Evolutionary conservation across 1,139 yeast genomes (phyloP).

Genomic region (Suhomyces terraborum): DNA sequence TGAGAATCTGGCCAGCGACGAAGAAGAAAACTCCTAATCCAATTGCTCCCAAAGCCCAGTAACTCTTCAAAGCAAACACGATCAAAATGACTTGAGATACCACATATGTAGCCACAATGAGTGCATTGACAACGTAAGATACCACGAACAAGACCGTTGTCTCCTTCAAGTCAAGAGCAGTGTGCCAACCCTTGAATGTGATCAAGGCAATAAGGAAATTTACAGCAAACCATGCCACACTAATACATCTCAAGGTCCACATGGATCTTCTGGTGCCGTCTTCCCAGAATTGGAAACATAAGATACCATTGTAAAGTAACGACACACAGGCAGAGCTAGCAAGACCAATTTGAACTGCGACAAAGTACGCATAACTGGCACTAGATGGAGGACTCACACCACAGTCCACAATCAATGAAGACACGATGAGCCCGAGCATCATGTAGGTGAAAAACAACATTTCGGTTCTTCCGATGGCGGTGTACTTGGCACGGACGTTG

Average conservation of each 20-base stretch:
- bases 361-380: conserved; percentile 74
- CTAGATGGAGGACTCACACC: conserved; percentile 92
- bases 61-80: conserved; percentile 64
- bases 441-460: conserved; percentile 74
- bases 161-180: conserved; percentile 40
- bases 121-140: conserved; percentile 68
- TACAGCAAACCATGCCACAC: conserved; percentile 55
- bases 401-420: conserved; percentile 79
- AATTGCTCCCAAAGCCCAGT: conserved; percentile 89
- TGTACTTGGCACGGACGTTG: conserved; percentile 78
- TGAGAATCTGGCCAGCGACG: conserved; percentile 73
- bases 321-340: conserved; percentile 71
- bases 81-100: conserved; percentile 74
- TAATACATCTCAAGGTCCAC: conserved; percentile 52
- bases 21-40: conserved; percentile 71
- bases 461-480: conserved; percentile 91
- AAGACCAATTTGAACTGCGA: conserved; percentile 74
- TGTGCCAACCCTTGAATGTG: conserved; percentile 73
- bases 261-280: conserved; percentile 78
- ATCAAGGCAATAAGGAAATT: conserved; percentile 68
- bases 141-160: conserved; percentile 70
- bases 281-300: conserved; percentile 91
- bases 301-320: conserved; percentile 69
- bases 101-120: conserved; percentile 62
- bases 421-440: conserved; percentile 56